phyloP scores from a whole-genome alignment of 208 protist genomes.

The Polymyxa betae region DNA sequence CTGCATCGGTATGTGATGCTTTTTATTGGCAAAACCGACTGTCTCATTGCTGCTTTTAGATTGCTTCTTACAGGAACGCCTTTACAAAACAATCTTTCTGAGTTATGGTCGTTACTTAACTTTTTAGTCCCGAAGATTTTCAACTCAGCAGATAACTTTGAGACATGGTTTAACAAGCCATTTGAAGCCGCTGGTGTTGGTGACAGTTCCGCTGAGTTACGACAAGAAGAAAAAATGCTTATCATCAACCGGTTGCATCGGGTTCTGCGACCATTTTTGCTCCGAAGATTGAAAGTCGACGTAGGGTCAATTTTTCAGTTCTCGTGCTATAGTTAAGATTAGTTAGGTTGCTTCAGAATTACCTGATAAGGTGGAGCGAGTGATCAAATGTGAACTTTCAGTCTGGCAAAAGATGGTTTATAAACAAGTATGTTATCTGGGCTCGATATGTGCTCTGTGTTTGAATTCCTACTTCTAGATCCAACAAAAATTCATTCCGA shows the following conservation, averaged over 20 bases:
- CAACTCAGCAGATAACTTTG: slow-evolving; percentile 67
- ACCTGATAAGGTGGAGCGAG: slow-evolving; percentile 71
- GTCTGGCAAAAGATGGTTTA: slow-evolving; percentile 57
- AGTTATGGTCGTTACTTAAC: slow-evolving; percentile 79
- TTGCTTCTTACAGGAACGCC: slow-evolving; percentile 90
- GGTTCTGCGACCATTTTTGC: slow-evolving; percentile 65
- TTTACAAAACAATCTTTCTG: slow-evolving; percentile 94
- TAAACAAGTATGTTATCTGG: slow-evolving; percentile 58
- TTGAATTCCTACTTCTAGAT: background rate
- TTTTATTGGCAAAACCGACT: background rate
- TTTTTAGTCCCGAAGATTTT: slow-evolving; percentile 71
- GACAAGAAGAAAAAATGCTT: slow-evolving; percentile 61
- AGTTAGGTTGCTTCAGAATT: slow-evolving; percentile 55
- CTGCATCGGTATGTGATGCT: background rate
- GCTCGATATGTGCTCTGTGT: background rate
- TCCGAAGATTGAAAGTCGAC: slow-evolving; percentile 59
- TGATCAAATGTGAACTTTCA: slow-evolving; percentile 83
- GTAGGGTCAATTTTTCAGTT: background rate
- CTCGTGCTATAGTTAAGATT: background rate
- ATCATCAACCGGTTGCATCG: slow-evolving; percentile 67
- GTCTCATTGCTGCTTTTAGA: background rate
- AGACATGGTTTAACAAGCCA: slow-evolving; percentile 63
- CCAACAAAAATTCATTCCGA: slow-evolving; percentile 44
- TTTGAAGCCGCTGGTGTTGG: slow-evolving; percentile 71
- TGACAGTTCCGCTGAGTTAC: slow-evolving; percentile 41